Conservation (phyloP, 2,329 filamentous ascomycete species). For the Pseudopyrenochaeta lycopersici region DNA sequence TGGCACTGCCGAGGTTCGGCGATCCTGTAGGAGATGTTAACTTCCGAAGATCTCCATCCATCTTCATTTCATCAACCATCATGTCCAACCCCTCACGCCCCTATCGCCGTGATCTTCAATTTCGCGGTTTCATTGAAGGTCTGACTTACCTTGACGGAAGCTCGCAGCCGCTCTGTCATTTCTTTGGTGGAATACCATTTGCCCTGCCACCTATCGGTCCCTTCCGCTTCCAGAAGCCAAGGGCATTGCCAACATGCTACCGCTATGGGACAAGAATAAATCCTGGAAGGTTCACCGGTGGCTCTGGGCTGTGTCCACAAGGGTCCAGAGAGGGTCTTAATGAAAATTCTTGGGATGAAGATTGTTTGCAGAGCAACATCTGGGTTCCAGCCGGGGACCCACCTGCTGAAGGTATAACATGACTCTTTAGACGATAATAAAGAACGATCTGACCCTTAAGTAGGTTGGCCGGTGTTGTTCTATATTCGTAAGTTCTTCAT, state of each 20-base stretch:
- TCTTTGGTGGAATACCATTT: constrained; percentile 66
- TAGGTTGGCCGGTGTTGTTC: constrained; percentile 67
- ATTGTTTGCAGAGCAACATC: constrained; percentile 66
- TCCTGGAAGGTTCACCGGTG: constrained; percentile 57
- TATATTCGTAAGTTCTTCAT: constrained; percentile 60
- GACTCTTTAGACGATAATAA: neutral
- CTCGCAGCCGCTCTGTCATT: constrained; percentile 55
- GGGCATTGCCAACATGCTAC: constrained; percentile 57
- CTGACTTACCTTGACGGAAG: constrained; percentile 52
- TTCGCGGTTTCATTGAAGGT: constrained; percentile 61
- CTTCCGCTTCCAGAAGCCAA: constrained; percentile 61
- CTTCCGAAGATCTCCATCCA: neutral
- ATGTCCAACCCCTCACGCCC: constrained; percentile 35
- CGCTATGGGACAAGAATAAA: constrained; percentile 60
- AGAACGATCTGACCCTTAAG: constrained; percentile 4
- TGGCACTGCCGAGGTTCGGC: too few species aligned
- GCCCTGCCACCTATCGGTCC: constrained; percentile 59
- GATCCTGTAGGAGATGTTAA: too few species aligned
- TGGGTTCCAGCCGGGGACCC: constrained; percentile 61
- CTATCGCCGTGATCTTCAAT: constrained; percentile 48
- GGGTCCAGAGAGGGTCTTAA: constrained; percentile 22
- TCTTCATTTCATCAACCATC: neutral
- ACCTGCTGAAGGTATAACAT: constrained; percentile 46
- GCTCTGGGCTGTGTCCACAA: constrained; percentile 61
- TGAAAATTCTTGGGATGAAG: constrained; percentile 56